Base-by-base conservation (phyloP, 495 filamentous ascomycete genomes). In the Venustampulla echinocandica region DNA sequence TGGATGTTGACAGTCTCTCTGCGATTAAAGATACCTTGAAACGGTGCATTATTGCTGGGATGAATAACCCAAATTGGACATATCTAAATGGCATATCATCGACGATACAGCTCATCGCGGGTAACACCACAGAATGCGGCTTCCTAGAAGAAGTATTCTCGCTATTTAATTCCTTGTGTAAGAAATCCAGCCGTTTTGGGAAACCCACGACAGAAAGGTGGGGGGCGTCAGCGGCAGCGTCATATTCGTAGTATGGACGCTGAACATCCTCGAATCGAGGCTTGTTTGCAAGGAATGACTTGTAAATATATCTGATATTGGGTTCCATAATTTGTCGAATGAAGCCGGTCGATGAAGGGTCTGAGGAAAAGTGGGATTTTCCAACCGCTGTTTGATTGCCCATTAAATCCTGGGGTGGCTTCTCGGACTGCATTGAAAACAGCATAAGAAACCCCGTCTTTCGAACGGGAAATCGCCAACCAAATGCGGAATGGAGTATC, bases 41-140 rank as follows among this genome's bases (percentile, higher is more conserved):
- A n/a, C 74, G 74, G 44, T 84, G 75, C 4, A 85, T 64, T 6
- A 96, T 80, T 0, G 82, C 79, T 0, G 92, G 87, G 19, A 94
- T 69, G 25, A 93, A 71, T 13, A 82, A 67, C 1, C 79, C 84
- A 47, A 94, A 77, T 19, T 79, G 69, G 1, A 76, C 70, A 45
- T 80, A 79, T 13, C 63, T 58, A 21, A 71, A 62, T 0, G 87
- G 82, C 1, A 87, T 63, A 19, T 59, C 70, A 48, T 84, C 78
- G 6, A 69, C 46, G 7, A 41, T 65, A 38, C 68, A 60, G 10
- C 56, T 55, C 1, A 52, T 44, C 5, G 44, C 54, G 6, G 70
- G 73, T 2, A 65, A 34, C 10, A 67, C 56, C 7, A 42, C 45
- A 4, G 53, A 56, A 40, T 65, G 67, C 19, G 55, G 53, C 43